Base-by-base conservation (phyloP, 805 yeast species). In the Diddensiella transvaalensis region DNA sequence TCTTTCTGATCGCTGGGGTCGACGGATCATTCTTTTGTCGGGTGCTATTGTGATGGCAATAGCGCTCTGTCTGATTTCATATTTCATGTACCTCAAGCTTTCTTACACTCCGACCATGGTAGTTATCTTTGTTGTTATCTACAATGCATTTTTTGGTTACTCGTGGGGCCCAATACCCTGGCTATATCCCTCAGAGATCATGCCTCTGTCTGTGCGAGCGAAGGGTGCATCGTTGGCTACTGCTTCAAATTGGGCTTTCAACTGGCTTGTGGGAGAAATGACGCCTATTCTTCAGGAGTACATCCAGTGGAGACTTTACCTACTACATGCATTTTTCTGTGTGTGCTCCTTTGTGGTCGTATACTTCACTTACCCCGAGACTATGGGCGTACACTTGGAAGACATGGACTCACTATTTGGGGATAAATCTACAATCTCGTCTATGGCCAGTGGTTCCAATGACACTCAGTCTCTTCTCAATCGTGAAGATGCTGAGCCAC, bases 131-230 rank as follows among this genome's bases (percentile, higher is more conserved):
- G 96, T 89, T 15, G 76, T 89, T 46, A 67, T 87, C 13, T 87
- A 82, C 70, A 89, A 87, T 60, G 86, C 95, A 1, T 70, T 70
- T 47, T 89, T 89, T 68, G 96, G 96, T 15, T 81, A 80, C 60
- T 82, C 91, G 47, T 90, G 96, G 95, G 97, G 96, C 6, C 96
- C 96, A 2, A 82, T 89, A 47, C 95, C 95, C 10, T 88, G 96
- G 96, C 67, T 84, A 37, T 81, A 84, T 64, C 87, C 90, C 57
- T 83, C 87, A 52, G 96, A 87, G 67, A 87, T 90, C 42, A 76
- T 89, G 47, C 96, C 96, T 0, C 77, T 86, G 53, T 74, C 83
- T 17, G 87, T 88, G 8, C 77, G 97, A 46, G 87, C 96, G 2
- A 85, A 88, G 58, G 96, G 96, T 50, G 95, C 96, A 0, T 87